Evolutionary conservation across 176 grass and related monocot species (phyloP), one percentile per base, ranked within the genome.

Genomic region (Chrysopogon serrulatus): DNA sequence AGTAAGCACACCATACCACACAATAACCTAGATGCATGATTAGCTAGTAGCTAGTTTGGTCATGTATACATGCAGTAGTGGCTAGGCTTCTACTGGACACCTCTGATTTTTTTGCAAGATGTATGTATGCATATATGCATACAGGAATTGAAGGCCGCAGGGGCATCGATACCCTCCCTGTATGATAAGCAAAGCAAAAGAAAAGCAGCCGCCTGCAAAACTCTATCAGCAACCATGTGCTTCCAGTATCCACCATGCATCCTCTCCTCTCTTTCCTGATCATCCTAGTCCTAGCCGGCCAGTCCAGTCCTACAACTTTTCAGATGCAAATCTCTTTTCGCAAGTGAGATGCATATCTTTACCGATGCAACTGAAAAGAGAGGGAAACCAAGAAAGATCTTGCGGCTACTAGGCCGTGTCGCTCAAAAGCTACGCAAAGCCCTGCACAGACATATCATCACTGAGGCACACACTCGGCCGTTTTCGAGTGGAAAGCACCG

Each of bases 311-410:
- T 37, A 39, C 45, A 40, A 68, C 90, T 92, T 94, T 89, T 84
- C 74, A 92, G 90, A 90, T 78, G 79, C 82, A 92, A 92, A 92
- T 92, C 90, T 90, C 90, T 91, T 94, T 86, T 78, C 47, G 34
- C 61, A 71, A 81, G 64, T 54, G 79, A 83, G 47, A 10, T 61
- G 18, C 49, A 51, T 27, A 71, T 83, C 80, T 87, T 88, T 88
- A 88, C 76, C 47, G 64, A 89, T 85, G 78, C 83, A 86, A 82
- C 71, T 71, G 83, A 90, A 90, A 82, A 86, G 83, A 76, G 34
- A 61, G 43, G 32, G 59, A 61, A 80, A 81, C 64, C 11, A 6
- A 27, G 71, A 53, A 82, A 82, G 83, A 85, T 85, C 71, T 77
- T 81, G 65, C 78, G 66, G 61, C 72, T 69, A 77, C 71, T 56